These are phyloP conservation scores for Phytopythium helicoides DNA, from an alignment of 352 stramenopile genomes.

Conservation along the genomic window DNA sequence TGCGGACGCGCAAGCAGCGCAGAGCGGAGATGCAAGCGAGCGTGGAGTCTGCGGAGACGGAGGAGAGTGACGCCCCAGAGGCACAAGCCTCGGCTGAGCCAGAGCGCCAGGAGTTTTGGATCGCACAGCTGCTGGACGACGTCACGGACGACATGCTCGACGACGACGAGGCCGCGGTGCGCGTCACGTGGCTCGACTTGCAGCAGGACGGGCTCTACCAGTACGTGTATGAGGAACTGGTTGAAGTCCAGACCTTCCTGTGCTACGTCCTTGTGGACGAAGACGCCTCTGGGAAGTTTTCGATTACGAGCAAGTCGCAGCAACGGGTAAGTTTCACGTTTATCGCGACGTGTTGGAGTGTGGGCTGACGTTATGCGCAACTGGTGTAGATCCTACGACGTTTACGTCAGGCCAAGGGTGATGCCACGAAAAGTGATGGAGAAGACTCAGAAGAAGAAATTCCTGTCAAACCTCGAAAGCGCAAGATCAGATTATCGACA, in stretches of 20 bases:
- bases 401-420: slow-evolving; percentile 13
- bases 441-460: slow-evolving; percentile 55
- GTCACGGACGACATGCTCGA: slow-evolving; percentile 71
- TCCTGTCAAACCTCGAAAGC: slow-evolving; percentile 18
- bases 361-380: neutral
- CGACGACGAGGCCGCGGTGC: slow-evolving; percentile 40
- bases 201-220: slow-evolving; percentile 27
- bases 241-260: slow-evolving; percentile 64
- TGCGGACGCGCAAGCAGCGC: slow-evolving; percentile 6
- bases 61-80: too few relatives aligned
- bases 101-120: slow-evolving; percentile 51
- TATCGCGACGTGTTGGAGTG: neutral
- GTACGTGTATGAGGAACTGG: slow-evolving; percentile 53
- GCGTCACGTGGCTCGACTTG: slow-evolving; percentile 60
- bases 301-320: slow-evolving; percentile 63
- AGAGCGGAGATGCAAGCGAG: slow-evolving; percentile 3
- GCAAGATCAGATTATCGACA: too few relatives aligned
- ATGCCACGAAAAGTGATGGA: slow-evolving; percentile 18
- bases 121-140: slow-evolving; percentile 69
- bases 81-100: too few relatives aligned
- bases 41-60: slow-evolving; percentile 1
- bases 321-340: slow-evolving; percentile 21
- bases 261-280: slow-evolving; percentile 68
- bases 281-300: slow-evolving; percentile 25
- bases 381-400: slow-evolving; percentile 19